phyloP scores from a whole-genome alignment of 257 asterid species.

The Solanum commersonii region DNA sequence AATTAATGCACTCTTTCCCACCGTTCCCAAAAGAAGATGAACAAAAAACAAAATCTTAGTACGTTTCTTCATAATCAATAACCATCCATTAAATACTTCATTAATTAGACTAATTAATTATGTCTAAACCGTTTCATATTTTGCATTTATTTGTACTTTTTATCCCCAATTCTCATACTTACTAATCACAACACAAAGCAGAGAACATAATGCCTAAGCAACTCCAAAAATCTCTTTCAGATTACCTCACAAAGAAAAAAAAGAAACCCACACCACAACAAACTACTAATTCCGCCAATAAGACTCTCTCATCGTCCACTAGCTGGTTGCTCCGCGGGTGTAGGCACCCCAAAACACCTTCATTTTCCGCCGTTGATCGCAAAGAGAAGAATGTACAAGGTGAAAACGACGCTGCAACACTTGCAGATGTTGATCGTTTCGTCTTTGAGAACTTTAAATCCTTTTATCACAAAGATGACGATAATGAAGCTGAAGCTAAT shows the following conservation, averaged over 20 bases:
- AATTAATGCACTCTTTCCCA: not conserved
- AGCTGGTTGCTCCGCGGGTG: slow-evolving; percentile 33
- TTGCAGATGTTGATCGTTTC: slow-evolving; percentile 56
- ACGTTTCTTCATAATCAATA: not conserved
- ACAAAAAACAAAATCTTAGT: not conserved
- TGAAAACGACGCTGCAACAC: slow-evolving; percentile 15
- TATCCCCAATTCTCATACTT: not conserved
- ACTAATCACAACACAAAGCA: not conserved
- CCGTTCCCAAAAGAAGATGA: not conserved
- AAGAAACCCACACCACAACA: slow-evolving; percentile 12
- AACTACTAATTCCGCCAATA: slow-evolving; percentile 4
- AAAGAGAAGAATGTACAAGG: not conserved
- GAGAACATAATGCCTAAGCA: slow-evolving; percentile 32
- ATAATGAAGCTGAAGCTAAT: not conserved
- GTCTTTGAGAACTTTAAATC: slow-evolving; percentile 58
- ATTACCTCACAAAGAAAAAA: slow-evolving; percentile 44
- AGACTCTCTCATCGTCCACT: slow-evolving; percentile 15
- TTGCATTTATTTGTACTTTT: not conserved
- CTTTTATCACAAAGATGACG: slow-evolving; percentile 21
- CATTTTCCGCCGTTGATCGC: slow-evolving; percentile 14
- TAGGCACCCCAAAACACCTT: slow-evolving; percentile 41
- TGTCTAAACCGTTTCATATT: not conserved
- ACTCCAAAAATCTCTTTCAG: slow-evolving; percentile 45
- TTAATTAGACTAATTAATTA: not conserved
- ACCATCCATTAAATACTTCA: not conserved